Base-by-base conservation (phyloP, 2,329 filamentous ascomycete species). In the Aureobasidium sp. region DNA sequence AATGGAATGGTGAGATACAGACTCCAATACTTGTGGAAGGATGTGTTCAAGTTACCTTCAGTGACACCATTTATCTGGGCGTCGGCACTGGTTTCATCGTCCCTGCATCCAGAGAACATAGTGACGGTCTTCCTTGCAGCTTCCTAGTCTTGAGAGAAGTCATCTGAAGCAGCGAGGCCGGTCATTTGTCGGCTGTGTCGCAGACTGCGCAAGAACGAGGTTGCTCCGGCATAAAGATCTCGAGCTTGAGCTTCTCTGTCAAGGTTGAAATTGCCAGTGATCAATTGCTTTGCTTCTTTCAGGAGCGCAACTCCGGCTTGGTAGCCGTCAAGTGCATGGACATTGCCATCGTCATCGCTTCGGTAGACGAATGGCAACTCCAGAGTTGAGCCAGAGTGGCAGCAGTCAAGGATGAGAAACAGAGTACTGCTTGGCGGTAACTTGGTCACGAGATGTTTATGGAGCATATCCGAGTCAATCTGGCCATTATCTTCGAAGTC, bases 321-420 rank as follows among this genome's bases (percentile, higher is more conserved):
- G 35, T 85, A 66, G 50, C 83, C 83, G 69, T 85, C 79, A 61
- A 85, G 73, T 24, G 84, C 67, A 63, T 75, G 80, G 61, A 85
- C 75, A 62, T 82, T 81, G 44, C 83, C 83, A 12, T 84, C 79
- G 29, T 76, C 77, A 66, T 85, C 82, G 3, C 77, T 76, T 27
- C 81, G 80, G 68, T 81, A 85, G 22, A 85, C 79, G 63, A 75
- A 85, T 0, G 83, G 83, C 1, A 86, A 71, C 63, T 85, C 83
- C 44, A 83, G 75, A 0, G 82, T 82, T 0, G 81, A 83, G 33
- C 83, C 83, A 2, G 80, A 82, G 69, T 85, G 83, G 67, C 83
- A 86, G 70, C 83, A 85, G 68, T 86, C 83, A 66, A 86, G 80
- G 31, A 85, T 71, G 65, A 83, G 77, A 67, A 82, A 82, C 15